Evolutionary conservation across 1,139 yeast species (phyloP).

Genomic region (Geotrichum restrictum): DNA sequence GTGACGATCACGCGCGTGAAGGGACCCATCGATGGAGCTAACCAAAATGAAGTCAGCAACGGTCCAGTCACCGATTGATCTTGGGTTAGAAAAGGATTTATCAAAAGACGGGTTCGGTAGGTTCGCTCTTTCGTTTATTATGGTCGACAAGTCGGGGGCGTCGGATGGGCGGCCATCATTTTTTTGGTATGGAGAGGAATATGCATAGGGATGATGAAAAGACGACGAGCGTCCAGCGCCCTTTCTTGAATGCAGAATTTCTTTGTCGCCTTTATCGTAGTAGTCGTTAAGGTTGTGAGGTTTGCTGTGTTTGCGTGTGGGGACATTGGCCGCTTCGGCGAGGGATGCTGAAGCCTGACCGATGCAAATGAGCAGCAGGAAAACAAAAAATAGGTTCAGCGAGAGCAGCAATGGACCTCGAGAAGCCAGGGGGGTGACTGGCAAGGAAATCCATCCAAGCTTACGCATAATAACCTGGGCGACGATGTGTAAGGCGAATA

Average conservation of each 20-base stretch:
- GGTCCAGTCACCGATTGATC: slow-evolving; percentile 49
- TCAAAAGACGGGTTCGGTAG: slow-evolving; percentile 7
- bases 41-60: slow-evolving; percentile 62
- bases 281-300: neutral
- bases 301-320: neutral
- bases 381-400: neutral
- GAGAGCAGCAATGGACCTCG: neutral
- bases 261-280: too few species aligned
- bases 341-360: neutral
- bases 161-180: neutral
- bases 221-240: slow-evolving; percentile 18
- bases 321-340: neutral
- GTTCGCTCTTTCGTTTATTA: neutral
- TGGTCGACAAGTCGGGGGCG: neutral
- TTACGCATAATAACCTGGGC: neutral
- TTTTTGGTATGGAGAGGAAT: neutral
- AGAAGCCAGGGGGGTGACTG: neutral
- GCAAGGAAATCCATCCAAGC: slow-evolving; percentile 2
- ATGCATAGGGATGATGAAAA: neutral
- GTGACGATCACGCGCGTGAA: slow-evolving; percentile 75
- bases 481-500: neutral
- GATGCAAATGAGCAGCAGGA: neutral
- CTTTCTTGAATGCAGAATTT: slow-evolving; percentile 6
- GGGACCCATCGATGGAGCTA: slow-evolving; percentile 83
- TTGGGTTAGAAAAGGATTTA: slow-evolving; percentile 12